Conservation (phyloP, 1,284 basidiomycete species). For the Chondrostereum purpureum region DNA sequence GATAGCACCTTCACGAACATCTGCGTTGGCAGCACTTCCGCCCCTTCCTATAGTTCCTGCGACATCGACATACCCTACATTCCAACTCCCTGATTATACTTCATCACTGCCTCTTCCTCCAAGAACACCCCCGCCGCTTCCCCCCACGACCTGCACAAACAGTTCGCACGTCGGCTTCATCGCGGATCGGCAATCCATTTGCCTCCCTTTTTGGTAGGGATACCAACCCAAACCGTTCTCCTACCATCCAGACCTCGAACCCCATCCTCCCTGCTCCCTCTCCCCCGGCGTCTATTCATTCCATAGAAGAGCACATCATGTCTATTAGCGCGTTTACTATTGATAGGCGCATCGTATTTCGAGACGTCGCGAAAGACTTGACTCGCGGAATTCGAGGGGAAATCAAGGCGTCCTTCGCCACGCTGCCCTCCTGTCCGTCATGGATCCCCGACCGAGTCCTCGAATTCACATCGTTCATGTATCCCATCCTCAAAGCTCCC, state of each 20-base stretch:
- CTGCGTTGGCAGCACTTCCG: constrained; percentile 42
- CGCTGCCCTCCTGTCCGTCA: constrained; percentile 30
- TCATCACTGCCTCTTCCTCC: constrained; percentile 64
- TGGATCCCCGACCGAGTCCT: constrained; percentile 65
- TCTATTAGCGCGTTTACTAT: constrained; percentile 58
- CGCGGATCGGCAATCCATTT: constrained; percentile 57
- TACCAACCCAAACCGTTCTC: constrained; percentile 16
- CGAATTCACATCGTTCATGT: constrained; percentile 41
- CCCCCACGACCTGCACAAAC: constrained; percentile 61
- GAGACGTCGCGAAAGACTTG: constrained; percentile 55
- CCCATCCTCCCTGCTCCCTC: constrained; percentile 17
- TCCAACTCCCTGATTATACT: constrained; percentile 41
- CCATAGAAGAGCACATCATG: constrained; percentile 30
- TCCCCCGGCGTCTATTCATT: constrained; percentile 23
- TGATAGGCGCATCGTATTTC: constrained; percentile 41
- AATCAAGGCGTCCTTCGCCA: constrained; percentile 43
- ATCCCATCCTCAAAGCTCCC: constrained; percentile 39
- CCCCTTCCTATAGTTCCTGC: constrained; percentile 32
- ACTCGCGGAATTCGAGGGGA: constrained; percentile 53
- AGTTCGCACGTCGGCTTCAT: constrained; percentile 14
- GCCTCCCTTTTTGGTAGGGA: constrained; percentile 54
- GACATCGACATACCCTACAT: constrained; percentile 45
- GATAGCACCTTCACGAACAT: constrained; percentile 42
- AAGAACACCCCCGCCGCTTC: constrained; percentile 41
- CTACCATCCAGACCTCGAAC: constrained; percentile 16